Conservation (phyloP, 805 yeast genomes). For the Metschnikowia shivogae region DNA sequence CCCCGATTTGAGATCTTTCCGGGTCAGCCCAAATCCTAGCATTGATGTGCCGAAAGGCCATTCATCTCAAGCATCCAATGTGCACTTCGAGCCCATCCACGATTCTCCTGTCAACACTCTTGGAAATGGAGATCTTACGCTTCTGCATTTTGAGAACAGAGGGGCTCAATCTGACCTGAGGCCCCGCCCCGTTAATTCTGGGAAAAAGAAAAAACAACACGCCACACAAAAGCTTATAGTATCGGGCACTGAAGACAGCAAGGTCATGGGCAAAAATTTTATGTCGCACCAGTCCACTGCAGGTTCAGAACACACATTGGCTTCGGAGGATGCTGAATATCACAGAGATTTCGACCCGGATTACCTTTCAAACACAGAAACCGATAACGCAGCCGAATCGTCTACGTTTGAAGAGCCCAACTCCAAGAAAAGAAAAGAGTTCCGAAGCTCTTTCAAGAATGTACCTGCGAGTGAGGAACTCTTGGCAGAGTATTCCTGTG, state of each 20-base stretch:
- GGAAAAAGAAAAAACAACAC: conserved; percentile 11
- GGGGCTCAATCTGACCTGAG: conserved; percentile 5
- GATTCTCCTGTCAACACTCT: conserved; percentile 45
- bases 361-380: conserved; percentile 14
- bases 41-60: neutral
- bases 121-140: conserved; percentile 45
- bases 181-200: conserved; percentile 10
- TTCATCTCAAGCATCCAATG: conserved; percentile 21
- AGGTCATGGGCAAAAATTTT: conserved; percentile 21
- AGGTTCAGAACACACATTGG: conserved; percentile 12
- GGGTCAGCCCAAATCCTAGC: neutral
- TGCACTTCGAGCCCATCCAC: conserved; percentile 46
- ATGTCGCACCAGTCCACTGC: conserved; percentile 12
- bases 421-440: conserved; percentile 51
- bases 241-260: conserved; percentile 18
- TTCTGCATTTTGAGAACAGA: conserved; percentile 24
- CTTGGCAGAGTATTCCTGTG: conserved; percentile 63
- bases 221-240: conserved; percentile 15
- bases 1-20: neutral
- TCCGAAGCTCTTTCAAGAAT: conserved; percentile 55
- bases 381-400: conserved; percentile 9
- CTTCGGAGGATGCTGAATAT: conserved; percentile 15
- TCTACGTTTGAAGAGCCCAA: conserved; percentile 7
- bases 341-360: conserved; percentile 11
- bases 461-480: conserved; percentile 48